These are phyloP conservation scores for Sherardia arvensis DNA, from an alignment of 257 asterid genomes.

Conservation along the genomic window DNA sequence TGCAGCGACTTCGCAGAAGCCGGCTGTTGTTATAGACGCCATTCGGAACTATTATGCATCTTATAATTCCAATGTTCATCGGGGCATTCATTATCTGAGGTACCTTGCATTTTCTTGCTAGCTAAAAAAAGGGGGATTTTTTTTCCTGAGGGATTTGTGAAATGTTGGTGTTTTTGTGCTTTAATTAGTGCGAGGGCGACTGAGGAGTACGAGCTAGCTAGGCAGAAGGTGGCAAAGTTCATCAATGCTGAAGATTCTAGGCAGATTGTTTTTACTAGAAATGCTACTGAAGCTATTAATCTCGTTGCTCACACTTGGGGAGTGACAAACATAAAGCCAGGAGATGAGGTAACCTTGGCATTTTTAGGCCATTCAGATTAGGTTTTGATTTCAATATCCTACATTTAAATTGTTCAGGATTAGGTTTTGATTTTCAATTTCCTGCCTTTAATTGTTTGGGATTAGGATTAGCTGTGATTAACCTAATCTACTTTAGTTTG, in stretches of 20 bases:
- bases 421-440: background rate
- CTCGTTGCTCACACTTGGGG: constrained; percentile 97
- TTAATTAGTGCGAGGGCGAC: constrained; percentile 76
- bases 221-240: constrained; percentile 82
- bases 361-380: too few relatives aligned
- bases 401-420: background rate
- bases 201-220: constrained; percentile 73
- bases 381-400: background rate
- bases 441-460: background rate
- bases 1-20: constrained; percentile 99
- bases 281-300: constrained; percentile 97
- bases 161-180: background rate
- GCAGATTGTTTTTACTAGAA: constrained; percentile 86
- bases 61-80: constrained; percentile 90
- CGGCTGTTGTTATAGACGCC: constrained; percentile 56
- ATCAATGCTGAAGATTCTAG: constrained; percentile 53
- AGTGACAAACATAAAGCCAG: constrained; percentile 58
- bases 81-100: constrained; percentile 95
- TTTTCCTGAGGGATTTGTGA: background rate
- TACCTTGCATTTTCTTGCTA: constrained; percentile 5
- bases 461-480: background rate
- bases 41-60: constrained; percentile 59
- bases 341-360: constrained; percentile 67
- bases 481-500: background rate
- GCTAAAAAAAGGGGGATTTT: background rate